Base-by-base conservation (phyloP, 1,284 basidiomycete genomes). In the Puccinia triticina region DNA sequence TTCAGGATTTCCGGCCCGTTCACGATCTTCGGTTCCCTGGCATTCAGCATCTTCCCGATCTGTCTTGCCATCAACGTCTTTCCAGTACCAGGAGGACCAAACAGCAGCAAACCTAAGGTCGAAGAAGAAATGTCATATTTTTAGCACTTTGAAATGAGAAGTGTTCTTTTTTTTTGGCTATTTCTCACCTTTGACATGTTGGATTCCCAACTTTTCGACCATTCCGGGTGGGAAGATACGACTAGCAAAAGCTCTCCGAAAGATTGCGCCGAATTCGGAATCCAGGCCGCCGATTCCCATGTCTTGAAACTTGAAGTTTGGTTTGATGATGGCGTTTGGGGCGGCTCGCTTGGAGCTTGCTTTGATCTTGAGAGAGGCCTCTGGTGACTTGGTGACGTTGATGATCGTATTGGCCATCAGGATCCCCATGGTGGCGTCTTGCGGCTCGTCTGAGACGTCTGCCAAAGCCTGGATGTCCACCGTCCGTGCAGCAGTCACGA, bases 251-350 rank as follows among this genome's bases (percentile, higher is more conserved):
- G 97, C 97, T 86, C 97, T 93, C 87, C 97, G 94, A 89, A 99
- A 99, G 87, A 99, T 99, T 82, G 94, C 92, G 82, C 92, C 92
- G 86, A 99, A 99, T 87, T 99, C 97, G 11, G 91, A 90, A 87
- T 99, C 97, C 59, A 99, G 90, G 87, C 97, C 97, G 87, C 97
- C 97, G 86, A 99, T 98, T 37, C 97, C 97, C 96, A 99, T 99
- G 87, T 99, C 97, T 87, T 98, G 94, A 85, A 99, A 99, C 88
- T 97, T 98, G 91, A 99, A 99, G 89, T 98, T 98, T 2, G 97
- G 95, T 0, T 95, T 93, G 12, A 99, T 90, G 85, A 99, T 98
- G 0, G 96, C 95, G 87, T 98, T 99, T 18, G 95, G 91, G 4
- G 95, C 92, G 0, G 94, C 91, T 85, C 94, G 93, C 87, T 94